phyloP scores from a whole-genome alignment of 192 early-diverging fungal species.

The Coemansia umbellata region DNA sequence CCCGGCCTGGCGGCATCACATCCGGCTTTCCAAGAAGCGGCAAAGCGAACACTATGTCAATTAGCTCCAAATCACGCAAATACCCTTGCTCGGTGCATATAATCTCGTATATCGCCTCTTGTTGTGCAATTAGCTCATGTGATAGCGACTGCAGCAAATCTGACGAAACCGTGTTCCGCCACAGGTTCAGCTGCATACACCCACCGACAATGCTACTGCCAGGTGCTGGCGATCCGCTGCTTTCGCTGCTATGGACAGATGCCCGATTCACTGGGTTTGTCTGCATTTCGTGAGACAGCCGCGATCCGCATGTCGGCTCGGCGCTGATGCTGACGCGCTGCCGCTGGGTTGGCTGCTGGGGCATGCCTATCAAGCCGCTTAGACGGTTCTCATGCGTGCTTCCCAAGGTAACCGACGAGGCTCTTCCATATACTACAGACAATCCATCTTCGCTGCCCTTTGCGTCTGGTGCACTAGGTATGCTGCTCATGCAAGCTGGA shows the following conservation, averaged over 20 bases:
- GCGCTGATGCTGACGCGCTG: not conserved
- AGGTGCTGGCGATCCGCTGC: not conserved
- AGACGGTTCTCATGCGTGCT: slow-evolving; percentile 1
- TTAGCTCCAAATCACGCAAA: slow-evolving; percentile 78
- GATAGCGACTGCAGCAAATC: slow-evolving; percentile 28
- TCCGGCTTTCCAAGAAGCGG: slow-evolving; percentile 52
- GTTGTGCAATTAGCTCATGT: slow-evolving; percentile 42
- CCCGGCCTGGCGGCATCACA: slow-evolving; percentile 58
- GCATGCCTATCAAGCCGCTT: not conserved
- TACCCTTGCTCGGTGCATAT: slow-evolving; percentile 86
- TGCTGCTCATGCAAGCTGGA: not conserved
- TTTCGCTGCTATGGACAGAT: slow-evolving; percentile 1
- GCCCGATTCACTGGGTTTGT: not conserved
- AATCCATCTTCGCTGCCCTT: slow-evolving; percentile 1
- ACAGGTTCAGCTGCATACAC: slow-evolving; percentile 41
- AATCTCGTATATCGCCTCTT: slow-evolving; percentile 90
- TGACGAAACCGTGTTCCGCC: slow-evolving; percentile 43
- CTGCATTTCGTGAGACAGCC: not conserved
- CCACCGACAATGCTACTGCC: slow-evolving; percentile 3
- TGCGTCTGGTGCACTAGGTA: not conserved
- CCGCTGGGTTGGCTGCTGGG: slow-evolving; percentile 1
- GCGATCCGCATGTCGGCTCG: not conserved
- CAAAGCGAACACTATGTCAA: slow-evolving; percentile 68
- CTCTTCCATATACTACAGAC: not conserved
- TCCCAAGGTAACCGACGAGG: slow-evolving; percentile 14